Evolutionary conservation across 345 rosid genomes (phyloP).

Genomic region (Citrus glauca): DNA sequence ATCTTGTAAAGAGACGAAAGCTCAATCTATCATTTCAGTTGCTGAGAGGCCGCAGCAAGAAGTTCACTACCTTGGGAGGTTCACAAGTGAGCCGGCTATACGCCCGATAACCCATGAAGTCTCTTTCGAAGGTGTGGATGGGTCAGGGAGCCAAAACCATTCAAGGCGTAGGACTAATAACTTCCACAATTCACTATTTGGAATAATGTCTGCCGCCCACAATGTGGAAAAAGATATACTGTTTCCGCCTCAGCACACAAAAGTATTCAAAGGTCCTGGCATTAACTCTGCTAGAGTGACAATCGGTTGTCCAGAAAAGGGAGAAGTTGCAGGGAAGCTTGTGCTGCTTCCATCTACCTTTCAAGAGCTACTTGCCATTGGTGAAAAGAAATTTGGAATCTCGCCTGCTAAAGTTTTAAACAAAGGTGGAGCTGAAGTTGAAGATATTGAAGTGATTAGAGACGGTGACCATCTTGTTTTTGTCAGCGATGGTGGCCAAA

Average conservation of each 20-base stretch:
- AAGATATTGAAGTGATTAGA: slow-evolving; percentile 61
- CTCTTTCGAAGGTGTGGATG: slow-evolving; percentile 32
- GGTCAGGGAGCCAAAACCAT: slow-evolving; percentile 40
- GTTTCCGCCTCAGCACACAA: slow-evolving; percentile 24
- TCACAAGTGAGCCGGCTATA: slow-evolving; percentile 70
- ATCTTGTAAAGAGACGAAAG: slow-evolving; percentile 29
- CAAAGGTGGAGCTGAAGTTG: slow-evolving; percentile 65
- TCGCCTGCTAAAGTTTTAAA: slow-evolving; percentile 39
- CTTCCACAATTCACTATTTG: slow-evolving; percentile 71
- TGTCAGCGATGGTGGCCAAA: slow-evolving; percentile 18
- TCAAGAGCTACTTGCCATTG: slow-evolving; percentile 56
- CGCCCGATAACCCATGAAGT: slow-evolving; percentile 28
- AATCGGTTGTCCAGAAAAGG: slow-evolving; percentile 59
- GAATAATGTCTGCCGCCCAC: slow-evolving; percentile 64
- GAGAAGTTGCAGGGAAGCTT: slow-evolving; percentile 47
- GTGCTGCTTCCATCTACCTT: slow-evolving; percentile 57
- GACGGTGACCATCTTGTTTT: slow-evolving; percentile 82
- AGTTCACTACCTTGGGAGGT: slow-evolving; percentile 50
- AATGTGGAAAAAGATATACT: slow-evolving; percentile 30
- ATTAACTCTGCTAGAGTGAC: slow-evolving; percentile 46
- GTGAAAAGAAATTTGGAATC: slow-evolving; percentile 57
- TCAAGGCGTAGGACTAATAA: slow-evolving; percentile 56
- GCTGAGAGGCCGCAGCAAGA: slow-evolving; percentile 49
- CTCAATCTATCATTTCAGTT: slow-evolving; percentile 30
- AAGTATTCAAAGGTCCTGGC: slow-evolving; percentile 1